Conservation (phyloP, 805 yeast species). For the Teunomyces stri region DNA sequence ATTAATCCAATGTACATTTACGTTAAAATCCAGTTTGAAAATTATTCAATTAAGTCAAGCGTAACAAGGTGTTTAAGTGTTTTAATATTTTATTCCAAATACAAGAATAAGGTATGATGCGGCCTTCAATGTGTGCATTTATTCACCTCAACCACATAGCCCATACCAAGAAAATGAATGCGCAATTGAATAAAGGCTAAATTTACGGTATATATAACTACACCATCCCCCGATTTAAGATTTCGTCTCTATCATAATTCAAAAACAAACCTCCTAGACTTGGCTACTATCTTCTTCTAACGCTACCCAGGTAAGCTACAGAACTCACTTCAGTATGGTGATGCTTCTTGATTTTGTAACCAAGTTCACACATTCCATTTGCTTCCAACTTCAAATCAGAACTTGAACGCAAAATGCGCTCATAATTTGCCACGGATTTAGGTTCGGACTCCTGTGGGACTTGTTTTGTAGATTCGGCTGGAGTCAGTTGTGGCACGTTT, state of each 20-base stretch:
- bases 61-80: too few relatives aligned
- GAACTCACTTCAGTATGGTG: constrained; percentile 40
- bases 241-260: constrained; percentile 1
- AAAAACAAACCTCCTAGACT: neutral
- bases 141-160: neutral
- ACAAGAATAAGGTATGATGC: too few relatives aligned
- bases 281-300: constrained; percentile 9
- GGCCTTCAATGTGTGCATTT: neutral
- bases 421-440: neutral
- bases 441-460: neutral
- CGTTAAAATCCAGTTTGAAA: neutral
- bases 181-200: neutral
- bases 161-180: neutral
- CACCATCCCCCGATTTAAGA: neutral
- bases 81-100: too few relatives aligned
- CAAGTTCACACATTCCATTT: constrained; percentile 39
- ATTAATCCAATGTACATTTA: constrained; percentile 4
- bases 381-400: constrained; percentile 20
- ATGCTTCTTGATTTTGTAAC: constrained; percentile 41
- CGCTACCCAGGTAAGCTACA: constrained; percentile 27
- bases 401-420: constrained; percentile 6
- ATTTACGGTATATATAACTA: neutral
- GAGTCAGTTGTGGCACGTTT: neutral
- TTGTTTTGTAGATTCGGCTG: neutral
- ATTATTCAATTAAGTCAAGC: neutral